phyloP scores from a whole-genome alignment of 352 stramenopile genomes.

The Globisporangium sylvaticum region DNA sequence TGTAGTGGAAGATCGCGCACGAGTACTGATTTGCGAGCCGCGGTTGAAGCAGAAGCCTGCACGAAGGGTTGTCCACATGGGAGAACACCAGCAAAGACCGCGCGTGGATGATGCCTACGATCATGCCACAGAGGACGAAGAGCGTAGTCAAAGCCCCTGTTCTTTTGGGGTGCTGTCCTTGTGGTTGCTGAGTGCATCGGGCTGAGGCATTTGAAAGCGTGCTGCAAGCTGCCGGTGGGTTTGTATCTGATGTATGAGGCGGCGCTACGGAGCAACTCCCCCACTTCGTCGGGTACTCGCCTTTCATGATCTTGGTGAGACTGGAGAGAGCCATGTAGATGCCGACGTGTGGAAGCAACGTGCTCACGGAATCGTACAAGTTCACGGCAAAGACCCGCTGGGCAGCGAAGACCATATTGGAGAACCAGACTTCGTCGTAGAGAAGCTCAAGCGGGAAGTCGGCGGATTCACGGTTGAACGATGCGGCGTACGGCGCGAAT shows the following conservation, averaged over 20 bases:
- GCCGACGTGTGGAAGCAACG: neutral
- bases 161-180: neutral
- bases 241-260: neutral
- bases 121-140: neutral
- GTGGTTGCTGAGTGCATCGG: neutral
- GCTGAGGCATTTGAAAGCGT: neutral
- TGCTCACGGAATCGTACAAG: neutral
- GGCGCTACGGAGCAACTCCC: neutral
- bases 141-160: neutral
- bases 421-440: neutral
- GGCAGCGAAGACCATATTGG: neutral
- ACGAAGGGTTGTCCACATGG: neutral
- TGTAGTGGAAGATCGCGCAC: neutral
- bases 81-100: neutral
- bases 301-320: neutral
- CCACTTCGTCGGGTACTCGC: neutral
- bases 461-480: neutral
- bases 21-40: neutral
- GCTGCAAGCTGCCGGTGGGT: neutral
- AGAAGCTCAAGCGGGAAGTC: neutral
- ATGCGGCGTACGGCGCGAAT: neutral
- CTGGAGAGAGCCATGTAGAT: neutral
- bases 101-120: neutral
- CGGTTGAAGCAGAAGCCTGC: neutral
- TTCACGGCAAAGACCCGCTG: neutral